Evolutionary conservation across 2,329 filamentous ascomycete genomes (phyloP), one percentile per base, ranked within the genome.

Genomic region (Fusarium citri): DNA sequence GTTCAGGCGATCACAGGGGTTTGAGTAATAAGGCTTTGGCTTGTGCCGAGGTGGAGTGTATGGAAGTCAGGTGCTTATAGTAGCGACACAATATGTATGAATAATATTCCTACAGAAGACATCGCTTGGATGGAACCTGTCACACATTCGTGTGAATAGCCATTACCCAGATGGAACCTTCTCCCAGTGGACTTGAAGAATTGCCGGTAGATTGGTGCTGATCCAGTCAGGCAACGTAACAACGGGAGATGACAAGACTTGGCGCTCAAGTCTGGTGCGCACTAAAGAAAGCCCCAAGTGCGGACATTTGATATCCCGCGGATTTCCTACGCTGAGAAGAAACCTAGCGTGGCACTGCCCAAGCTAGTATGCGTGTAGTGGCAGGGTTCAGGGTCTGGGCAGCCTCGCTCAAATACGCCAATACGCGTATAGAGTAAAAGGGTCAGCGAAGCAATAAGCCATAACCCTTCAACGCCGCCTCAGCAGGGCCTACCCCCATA

Each of bases 121-220:
- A 37, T 37, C 6, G 12, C 6, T n/a, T n/a, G 6, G 18, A 12
- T n/a, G 6, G 18, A 12, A 12, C 6, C 18, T 12, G 6, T 37
- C 18, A 7, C 34, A 37, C n/a, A 4, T 0, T 37, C n/a, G 18
- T 37, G 2, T 3, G 4, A n/a, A 37, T 10, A n/a, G 34, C 10
- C 34, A 7, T 12, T n/a, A 0, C 18, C 34, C 18, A 7, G 3
- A 7, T 37, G 3, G 10, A n/a, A 37, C 3, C 0, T 37, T 0
- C 18, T 37, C 18, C 18, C 34, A n/a, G 4, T 2, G 6, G 34
- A 37, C 10, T 12, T 12, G 6, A 37, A 7, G 10, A 7, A 37
- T 12, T n/a, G 4, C 34, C 34, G 2, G 10, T 12, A 37, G 34
- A 37, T 11, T n/a, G 18, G 3, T 37, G 34, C 34, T n/a, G 18